Percentiles rank a stretch among this genome's conserved stretches.
Conservation (phyloP, 2,329 filamentous ascomycete species). For the Grosmannia huntii region DNA sequence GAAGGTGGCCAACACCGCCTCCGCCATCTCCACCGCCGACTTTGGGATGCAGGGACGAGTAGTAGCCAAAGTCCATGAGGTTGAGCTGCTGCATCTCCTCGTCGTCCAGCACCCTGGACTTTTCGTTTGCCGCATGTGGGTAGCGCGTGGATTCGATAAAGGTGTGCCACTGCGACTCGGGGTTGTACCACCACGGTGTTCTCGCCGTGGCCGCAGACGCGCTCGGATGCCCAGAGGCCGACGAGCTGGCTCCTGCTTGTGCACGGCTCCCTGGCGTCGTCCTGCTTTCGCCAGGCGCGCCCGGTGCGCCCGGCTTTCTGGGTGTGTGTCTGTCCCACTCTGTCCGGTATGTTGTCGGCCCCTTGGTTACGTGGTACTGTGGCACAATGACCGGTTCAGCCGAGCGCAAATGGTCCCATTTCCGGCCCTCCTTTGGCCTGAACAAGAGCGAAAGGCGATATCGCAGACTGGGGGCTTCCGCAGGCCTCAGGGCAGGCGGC, state of each 20-base stretch:
- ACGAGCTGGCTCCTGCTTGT: background rate
- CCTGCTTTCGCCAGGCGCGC: background rate
- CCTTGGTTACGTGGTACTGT: constrained; percentile 10
- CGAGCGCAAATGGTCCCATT: constrained; percentile 47
- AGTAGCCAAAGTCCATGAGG: constrained; percentile 31
- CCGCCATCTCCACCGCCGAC: constrained; percentile 25
- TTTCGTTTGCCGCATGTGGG: constrained; percentile 32
- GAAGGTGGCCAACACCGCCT: constrained; percentile 16
- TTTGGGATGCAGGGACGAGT: constrained; percentile 14
- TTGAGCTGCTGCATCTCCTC: constrained; percentile 31
- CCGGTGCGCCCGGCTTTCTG: background rate
- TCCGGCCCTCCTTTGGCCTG: constrained; percentile 30
- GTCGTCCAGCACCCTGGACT: constrained; percentile 33
- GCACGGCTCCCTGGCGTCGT: no score
- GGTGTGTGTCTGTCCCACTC: background rate
- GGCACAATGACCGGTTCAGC: constrained; percentile 47
- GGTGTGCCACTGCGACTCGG: constrained; percentile 35
- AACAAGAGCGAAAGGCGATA: constrained; percentile 30
- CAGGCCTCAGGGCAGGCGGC: background rate
- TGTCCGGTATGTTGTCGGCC: background rate
- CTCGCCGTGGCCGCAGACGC: background rate
- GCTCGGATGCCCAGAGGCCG: background rate
- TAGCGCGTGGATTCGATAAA: constrained; percentile 42
- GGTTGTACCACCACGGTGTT: constrained; percentile 11
- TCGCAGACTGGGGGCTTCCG: background rate